Base-by-base conservation (phyloP, 352 stramenopile genomes). In the Phytophthora hibernalis region DNA sequence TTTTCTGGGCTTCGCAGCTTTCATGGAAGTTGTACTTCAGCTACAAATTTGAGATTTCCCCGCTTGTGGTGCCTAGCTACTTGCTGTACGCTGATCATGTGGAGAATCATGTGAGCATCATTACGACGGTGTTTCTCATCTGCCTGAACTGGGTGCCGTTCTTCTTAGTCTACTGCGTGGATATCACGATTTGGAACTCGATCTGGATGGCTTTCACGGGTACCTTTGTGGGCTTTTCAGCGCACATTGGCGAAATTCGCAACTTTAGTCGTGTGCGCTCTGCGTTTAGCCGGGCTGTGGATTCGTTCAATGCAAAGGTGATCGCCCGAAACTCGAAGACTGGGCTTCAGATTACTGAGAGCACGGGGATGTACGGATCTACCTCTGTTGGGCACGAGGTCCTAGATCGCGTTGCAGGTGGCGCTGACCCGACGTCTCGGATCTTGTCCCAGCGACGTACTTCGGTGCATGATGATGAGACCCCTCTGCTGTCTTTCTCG, bases 131-230 rank as follows among this genome's bases (percentile, higher is more conserved):
- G 37, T 70, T 98, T 21, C 74, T 99, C n/a, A 93, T 99, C 26
- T 72, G 93, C 0, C 72, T 99, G 22, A 90, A 98, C 65, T 99
- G 97, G 97, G 73, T 98, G 26, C 97, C 97, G 9, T 98, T 98
- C 65, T 98, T 99, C 72, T 91, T 99, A 65, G 97, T 99, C 0
- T 99, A 98, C 71, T 93, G 98, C 37, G 98, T 99, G 54, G 97
- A 99, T 61, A 98, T 98, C 70, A 98, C 92, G 40, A 99, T 99
- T 65, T 99, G 97, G 97, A 99, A 98, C 66, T 88, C 97, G 26
- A 96, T 98, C 38, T 99, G 97, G 97, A 87, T 98, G 69, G 95
- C 97, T 0, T 98, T 98, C 77, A 98, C 95, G 38, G 97, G 97
- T 50, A 99, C 94, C 0, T 97, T 98, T 65, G 91, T 99, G 21